Conservation (phyloP, 208 protist species). For the Acanthamoeba healyi region DNA sequence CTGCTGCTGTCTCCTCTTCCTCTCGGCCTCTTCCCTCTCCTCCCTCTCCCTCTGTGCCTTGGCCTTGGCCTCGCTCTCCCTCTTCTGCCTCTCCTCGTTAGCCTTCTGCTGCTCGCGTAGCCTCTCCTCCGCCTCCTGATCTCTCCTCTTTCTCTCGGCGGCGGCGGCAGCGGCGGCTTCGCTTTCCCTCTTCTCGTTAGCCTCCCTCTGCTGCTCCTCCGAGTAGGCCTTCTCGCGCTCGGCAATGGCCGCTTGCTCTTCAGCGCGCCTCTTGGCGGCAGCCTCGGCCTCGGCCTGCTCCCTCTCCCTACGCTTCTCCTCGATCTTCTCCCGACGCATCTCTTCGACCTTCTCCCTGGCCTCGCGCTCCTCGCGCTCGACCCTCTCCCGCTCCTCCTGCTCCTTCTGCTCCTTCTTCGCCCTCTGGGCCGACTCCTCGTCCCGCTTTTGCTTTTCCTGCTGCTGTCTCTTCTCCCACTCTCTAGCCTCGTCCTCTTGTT, state of each 20-base stretch:
- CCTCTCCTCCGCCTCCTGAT: neutral
- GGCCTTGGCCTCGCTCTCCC: neutral
- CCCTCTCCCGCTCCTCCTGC: neutral
- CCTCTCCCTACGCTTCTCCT: neutral
- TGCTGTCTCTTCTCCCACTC: neutral
- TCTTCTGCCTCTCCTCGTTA: neutral
- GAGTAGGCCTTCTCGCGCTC: neutral
- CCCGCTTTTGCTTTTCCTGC: neutral
- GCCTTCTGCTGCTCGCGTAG: neutral
- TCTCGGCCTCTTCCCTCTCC: neutral
- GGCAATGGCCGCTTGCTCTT: neutral
- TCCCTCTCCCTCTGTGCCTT: neutral
- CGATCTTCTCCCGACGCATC: neutral
- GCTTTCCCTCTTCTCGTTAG: neutral
- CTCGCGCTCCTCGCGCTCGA: neutral
- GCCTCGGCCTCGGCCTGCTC: constrained; percentile 5
- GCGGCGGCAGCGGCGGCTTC: constrained; percentile 1
- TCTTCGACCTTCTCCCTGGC: constrained; percentile 3
- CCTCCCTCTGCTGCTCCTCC: neutral
- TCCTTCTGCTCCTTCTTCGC: neutral
- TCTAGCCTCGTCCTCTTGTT: neutral
- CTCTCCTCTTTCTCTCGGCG: neutral
- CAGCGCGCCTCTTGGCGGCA: neutral
- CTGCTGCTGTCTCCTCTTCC: neutral
- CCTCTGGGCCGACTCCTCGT: neutral